Evolutionary conservation across 148 eudicot species (phyloP).

Genomic region (Rhododendron molle): DNA sequence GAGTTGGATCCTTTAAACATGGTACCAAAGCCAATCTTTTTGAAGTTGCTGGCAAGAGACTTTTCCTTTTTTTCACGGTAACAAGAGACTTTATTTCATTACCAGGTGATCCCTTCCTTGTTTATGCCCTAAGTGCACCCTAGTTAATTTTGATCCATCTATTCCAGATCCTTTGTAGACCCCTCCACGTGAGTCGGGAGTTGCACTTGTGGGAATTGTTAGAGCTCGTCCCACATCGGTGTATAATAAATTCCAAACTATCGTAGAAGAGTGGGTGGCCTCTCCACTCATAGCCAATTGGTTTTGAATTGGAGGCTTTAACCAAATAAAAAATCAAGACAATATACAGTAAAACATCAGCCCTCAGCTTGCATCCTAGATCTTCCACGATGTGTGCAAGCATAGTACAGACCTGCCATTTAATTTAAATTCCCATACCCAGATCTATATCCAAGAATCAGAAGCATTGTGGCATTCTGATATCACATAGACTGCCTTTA

Average conservation of each 20-base stretch:
- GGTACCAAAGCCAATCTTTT: not conserved
- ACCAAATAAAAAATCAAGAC: not conserved
- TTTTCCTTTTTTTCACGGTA: too few species aligned
- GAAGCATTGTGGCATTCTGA: not conserved
- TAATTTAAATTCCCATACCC: not conserved
- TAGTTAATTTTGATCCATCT: not conserved
- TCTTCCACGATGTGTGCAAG: not conserved
- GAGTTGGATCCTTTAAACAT: not conserved
- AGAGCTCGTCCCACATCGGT: not conserved
- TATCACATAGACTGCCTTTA: not conserved
- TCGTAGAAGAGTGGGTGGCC: not conserved
- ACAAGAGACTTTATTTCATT: not conserved
- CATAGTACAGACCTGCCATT: not conserved
- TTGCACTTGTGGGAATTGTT: not conserved
- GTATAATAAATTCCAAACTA: not conserved
- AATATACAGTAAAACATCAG: not conserved
- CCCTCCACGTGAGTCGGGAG: not conserved
- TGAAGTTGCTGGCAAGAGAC: not conserved
- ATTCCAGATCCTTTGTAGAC: not conserved
- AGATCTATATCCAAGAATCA: not conserved
- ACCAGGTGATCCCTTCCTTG: not conserved
- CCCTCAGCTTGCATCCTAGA: conserved; percentile 1
- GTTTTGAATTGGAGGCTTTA: not conserved
- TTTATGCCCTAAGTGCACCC: not conserved
- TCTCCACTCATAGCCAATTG: not conserved